Conservation (phyloP, 169 alveolate species). For the Neospora caninum region DNA sequence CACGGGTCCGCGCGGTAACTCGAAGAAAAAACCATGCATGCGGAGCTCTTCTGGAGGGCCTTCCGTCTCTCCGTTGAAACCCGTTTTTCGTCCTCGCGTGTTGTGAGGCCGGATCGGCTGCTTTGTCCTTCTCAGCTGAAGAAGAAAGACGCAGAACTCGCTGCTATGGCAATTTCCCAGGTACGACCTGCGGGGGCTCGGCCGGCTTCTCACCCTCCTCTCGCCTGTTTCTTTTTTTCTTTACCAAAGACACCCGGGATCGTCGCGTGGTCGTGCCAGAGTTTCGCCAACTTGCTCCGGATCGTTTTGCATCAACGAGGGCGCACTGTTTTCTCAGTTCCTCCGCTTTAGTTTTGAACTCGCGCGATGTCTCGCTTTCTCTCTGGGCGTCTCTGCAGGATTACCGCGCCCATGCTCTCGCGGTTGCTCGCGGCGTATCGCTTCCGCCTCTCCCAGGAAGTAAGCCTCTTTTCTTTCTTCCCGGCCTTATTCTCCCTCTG, state of each 20-base stretch:
- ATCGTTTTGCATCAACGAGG: no score
- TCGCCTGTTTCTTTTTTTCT: no score
- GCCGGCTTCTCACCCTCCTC: no score
- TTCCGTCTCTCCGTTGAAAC: no score
- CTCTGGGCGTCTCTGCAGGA: neutral
- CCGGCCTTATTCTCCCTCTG: neutral
- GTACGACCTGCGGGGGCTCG: no score
- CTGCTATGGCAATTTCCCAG: neutral
- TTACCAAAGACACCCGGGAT: no score
- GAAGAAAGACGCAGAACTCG: conserved; percentile 36
- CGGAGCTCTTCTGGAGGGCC: no score
- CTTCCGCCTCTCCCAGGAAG: neutral
- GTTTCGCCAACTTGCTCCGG: no score
- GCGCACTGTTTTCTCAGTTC: neutral
- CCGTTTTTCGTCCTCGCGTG: no score
- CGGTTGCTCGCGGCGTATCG: neutral
- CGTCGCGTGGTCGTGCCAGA: no score
- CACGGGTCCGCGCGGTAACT: no score
- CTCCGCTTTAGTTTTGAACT: neutral
- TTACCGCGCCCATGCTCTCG: neutral
- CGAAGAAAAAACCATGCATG: no score
- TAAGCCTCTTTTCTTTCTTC: neutral
- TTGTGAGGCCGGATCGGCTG: neutral
- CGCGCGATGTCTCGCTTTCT: neutral
- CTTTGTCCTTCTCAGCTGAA: neutral